Evolutionary conservation across 2,329 filamentous ascomycete genomes (phyloP).

Genomic region (Cytospora chrysosperma): DNA sequence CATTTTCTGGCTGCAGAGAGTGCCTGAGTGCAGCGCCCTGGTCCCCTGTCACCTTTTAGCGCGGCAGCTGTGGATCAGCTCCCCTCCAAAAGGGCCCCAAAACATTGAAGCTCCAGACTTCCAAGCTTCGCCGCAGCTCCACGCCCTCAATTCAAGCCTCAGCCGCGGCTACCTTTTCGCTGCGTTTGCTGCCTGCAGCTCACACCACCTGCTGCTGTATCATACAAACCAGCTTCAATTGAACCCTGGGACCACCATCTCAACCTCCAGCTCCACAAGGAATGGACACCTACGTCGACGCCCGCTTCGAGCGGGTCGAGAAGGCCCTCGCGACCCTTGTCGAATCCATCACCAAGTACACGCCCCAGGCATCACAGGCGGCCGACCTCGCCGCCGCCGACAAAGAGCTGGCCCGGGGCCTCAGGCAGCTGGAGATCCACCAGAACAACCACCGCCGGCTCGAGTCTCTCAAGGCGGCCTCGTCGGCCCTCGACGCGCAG

Average conservation of each 20-base stretch:
- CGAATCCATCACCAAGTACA: slow-evolving; percentile 80
- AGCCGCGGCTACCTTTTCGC: neutral
- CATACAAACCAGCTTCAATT: neutral
- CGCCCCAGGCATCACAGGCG: slow-evolving; percentile 67
- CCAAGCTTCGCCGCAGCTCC: neutral
- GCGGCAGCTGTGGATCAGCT: too few relatives aligned
- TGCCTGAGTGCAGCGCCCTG: too few relatives aligned
- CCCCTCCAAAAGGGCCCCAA: neutral
- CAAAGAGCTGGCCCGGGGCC: slow-evolving; percentile 61
- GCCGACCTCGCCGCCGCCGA: slow-evolving; percentile 71
- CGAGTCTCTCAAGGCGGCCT: slow-evolving; percentile 64
- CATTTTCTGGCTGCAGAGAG: slow-evolving; percentile 9
- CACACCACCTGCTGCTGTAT: neutral
- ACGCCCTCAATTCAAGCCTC: neutral
- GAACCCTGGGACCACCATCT: neutral
- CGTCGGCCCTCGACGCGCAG: slow-evolving; percentile 65
- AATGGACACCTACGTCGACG: slow-evolving; percentile 64
- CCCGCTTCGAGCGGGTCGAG: slow-evolving; percentile 65
- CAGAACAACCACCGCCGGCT: slow-evolving; percentile 73
- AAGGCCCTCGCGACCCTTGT: slow-evolving; percentile 67
- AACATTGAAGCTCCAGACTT: neutral
- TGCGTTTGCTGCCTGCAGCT: neutral
- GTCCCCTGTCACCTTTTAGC: slow-evolving; percentile 4
- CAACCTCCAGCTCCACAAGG: neutral
- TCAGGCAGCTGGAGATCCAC: slow-evolving; percentile 65